Percentiles rank a stretch among this genome's conserved stretches.
Conservation (phyloP, 768 basidiomycete genomes). For the Tephrocybe rancida region DNA sequence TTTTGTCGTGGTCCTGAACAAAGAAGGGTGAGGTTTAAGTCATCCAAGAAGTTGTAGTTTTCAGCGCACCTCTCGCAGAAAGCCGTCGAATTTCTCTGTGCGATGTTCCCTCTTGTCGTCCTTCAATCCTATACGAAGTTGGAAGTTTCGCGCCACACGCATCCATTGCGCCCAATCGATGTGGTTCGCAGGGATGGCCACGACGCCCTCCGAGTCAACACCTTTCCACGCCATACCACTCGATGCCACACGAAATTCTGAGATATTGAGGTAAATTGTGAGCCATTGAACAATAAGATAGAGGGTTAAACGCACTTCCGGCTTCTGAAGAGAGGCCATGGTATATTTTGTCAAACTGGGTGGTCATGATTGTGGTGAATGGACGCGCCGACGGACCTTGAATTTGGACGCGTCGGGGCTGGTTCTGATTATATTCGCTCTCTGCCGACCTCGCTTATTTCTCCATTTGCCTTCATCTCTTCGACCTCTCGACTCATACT, state of each 20-base stretch:
- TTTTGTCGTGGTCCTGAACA: conserved; percentile 83
- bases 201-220: conserved; percentile 62
- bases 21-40: neutral
- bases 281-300: conserved; percentile 1
- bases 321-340: conserved; percentile 70
- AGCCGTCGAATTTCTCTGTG: conserved; percentile 91
- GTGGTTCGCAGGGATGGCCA: conserved; percentile 65
- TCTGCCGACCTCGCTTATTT: conserved; percentile 3
- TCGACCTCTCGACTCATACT: conserved; percentile 9
- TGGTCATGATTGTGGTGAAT: conserved; percentile 50
- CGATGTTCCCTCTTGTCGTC: conserved; percentile 58
- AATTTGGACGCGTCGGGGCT: conserved; percentile 36
- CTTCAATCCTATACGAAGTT: conserved; percentile 76
- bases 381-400: conserved; percentile 49
- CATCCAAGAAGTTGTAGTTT: neutral
- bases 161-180: conserved; percentile 93
- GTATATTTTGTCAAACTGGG: conserved; percentile 87
- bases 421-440: conserved; percentile 17
- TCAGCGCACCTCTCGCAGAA: conserved; percentile 77
- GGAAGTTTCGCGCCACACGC: conserved; percentile 90
- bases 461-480: conserved; percentile 6
- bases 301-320: conserved; percentile 68
- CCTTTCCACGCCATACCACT: conserved; percentile 97
- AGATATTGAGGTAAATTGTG: conserved; percentile 14
- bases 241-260: conserved; percentile 85